Evolutionary conservation across 2,329 filamentous ascomycete species (phyloP).

Genomic region (Chalara sp.): DNA sequence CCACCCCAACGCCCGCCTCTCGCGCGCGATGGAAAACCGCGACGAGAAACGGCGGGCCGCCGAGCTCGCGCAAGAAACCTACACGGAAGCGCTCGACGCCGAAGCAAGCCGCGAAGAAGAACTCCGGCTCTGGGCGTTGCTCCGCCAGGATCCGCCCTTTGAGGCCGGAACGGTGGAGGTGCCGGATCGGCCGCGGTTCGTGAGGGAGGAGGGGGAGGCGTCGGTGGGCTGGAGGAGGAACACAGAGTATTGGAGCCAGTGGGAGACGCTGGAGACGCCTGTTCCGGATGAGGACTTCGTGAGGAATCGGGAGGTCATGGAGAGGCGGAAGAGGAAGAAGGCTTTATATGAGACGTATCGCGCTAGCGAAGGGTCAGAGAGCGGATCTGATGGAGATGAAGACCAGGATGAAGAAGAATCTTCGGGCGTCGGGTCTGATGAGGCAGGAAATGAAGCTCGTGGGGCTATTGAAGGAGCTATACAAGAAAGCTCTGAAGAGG

Average conservation of each 20-base stretch:
- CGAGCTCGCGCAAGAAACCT: conserved; percentile 15
- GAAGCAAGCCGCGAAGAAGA: conserved; percentile 20
- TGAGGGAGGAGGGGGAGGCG: conserved; percentile 1
- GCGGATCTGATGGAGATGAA: too few species aligned
- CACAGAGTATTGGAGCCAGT: conserved; percentile 22
- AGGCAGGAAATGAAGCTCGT: too few species aligned
- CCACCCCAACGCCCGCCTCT: not conserved
- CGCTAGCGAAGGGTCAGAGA: too few species aligned
- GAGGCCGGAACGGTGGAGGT: conserved; percentile 12
- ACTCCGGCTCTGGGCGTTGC: conserved; percentile 20
- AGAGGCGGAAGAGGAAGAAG: conserved; percentile 8
- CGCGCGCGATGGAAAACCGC: not conserved
- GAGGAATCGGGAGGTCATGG: conserved; percentile 12
- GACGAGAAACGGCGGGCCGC: conserved; percentile 1
- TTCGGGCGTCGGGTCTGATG: too few species aligned
- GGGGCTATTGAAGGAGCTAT: too few species aligned
- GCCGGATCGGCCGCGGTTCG: conserved; percentile 2
- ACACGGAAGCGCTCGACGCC: conserved; percentile 22
- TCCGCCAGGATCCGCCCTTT: conserved; percentile 21
- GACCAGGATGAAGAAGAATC: too few species aligned
- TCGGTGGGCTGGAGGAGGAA: conserved; percentile 21
- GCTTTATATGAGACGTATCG: too few species aligned
- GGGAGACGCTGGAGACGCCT: conserved; percentile 21
- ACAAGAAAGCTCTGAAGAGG: too few species aligned
- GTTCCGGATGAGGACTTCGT: conserved; percentile 17